phyloP scores from a whole-genome alignment of 2,329 filamentous ascomycete species.

The Catunica adiposa region DNA sequence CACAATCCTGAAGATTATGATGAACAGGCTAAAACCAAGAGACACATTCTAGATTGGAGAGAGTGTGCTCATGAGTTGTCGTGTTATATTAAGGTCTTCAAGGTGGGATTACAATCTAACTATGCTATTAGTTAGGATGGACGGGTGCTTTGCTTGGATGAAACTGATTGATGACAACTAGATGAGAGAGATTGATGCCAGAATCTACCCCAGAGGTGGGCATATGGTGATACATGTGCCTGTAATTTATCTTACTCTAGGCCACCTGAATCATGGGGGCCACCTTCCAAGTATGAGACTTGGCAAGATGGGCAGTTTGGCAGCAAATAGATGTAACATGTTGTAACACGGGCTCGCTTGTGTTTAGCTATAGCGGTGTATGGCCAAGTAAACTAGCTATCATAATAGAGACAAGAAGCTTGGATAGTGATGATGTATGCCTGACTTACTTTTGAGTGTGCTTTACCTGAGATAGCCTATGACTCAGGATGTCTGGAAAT shows the following conservation, averaged over 20 bases:
- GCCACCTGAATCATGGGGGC: no score
- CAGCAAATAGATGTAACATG: neutral
- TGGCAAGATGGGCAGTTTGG: neutral
- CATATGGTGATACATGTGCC: neutral
- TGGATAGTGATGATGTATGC: no score
- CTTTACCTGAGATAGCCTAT: no score
- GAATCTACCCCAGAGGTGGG: neutral
- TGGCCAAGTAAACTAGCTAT: neutral
- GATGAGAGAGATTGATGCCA: neutral
- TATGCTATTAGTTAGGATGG: neutral
- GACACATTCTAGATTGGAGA: no score
- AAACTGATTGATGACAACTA: neutral
- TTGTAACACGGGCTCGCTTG: neutral
- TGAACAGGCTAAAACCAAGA: no score
- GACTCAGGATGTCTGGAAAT: no score
- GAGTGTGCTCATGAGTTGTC: no score
- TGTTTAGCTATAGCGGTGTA: neutral
- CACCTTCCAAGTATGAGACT: neutral
- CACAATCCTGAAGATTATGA: no score
- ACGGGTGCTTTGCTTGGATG: neutral
- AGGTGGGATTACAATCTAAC: neutral
- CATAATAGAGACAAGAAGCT: no score
- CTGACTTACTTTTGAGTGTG: no score
- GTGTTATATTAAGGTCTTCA: no score
- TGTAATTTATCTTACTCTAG: neutral